Conservation (phyloP, 345 rosid species). For the Excoecaria agallocha region DNA sequence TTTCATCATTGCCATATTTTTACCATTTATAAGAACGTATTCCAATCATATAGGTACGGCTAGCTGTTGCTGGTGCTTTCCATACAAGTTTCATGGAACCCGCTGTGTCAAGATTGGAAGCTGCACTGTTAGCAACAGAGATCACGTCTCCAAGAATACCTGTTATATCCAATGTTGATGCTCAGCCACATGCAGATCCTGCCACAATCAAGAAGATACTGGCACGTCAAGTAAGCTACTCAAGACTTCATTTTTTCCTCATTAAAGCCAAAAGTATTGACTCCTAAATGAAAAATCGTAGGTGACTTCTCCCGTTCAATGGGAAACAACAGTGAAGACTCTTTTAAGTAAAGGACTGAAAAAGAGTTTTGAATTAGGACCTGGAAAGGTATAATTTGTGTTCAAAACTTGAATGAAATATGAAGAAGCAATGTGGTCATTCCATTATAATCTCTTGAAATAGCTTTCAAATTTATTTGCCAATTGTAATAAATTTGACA, state of each 20-base stretch:
- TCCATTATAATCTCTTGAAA: too few species aligned
- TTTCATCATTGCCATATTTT: neutral
- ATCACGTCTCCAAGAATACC: constrained; percentile 84
- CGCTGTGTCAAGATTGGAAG: constrained; percentile 92
- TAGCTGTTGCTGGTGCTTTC: constrained; percentile 96
- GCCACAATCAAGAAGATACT: constrained; percentile 80
- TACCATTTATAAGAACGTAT: constrained; percentile 4
- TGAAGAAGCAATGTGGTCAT: neutral
- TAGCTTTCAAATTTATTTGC: constrained; percentile 5
- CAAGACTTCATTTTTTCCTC: neutral
- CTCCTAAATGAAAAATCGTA: constrained; percentile 20
- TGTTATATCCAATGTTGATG: constrained; percentile 94
- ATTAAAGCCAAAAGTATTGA: neutral
- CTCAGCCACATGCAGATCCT: constrained; percentile 89
- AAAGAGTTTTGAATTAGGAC: constrained; percentile 88
- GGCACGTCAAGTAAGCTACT: constrained; percentile 63
- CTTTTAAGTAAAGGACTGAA: constrained; percentile 68
- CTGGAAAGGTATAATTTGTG: constrained; percentile 72
- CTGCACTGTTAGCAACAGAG: constrained; percentile 73
- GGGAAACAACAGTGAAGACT: constrained; percentile 92
- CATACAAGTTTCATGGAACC: constrained; percentile 98
- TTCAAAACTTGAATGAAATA: neutral
- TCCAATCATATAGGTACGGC: constrained; percentile 59
- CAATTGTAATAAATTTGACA: constrained; percentile 25
- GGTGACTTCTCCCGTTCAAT: constrained; percentile 99